A percentile compares a stretch with the other conserved stretches of the same genome.
Evolutionary conservation across 148 eudicot genomes (phyloP).

Genomic region (Nyssa sinensis): DNA sequence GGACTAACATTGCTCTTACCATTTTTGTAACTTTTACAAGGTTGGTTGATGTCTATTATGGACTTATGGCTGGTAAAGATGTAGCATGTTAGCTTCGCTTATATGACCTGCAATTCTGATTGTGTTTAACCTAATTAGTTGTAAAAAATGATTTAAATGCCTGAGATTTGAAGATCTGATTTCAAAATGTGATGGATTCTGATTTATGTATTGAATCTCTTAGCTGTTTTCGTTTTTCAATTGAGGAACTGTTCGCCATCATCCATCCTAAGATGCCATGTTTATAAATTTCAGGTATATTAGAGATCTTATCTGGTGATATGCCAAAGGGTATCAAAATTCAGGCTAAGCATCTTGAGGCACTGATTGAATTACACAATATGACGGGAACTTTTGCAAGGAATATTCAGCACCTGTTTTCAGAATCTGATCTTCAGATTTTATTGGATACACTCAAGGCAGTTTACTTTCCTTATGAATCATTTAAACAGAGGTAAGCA

Average conservation of each 20-base stretch:
- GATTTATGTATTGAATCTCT: neutral
- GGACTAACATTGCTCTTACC: neutral
- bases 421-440: constrained; percentile 63
- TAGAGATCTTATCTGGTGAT: constrained; percentile 82
- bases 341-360: constrained; percentile 82
- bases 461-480: constrained; percentile 76
- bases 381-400: constrained; percentile 82
- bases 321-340: constrained; percentile 76
- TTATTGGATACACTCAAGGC: constrained; percentile 79
- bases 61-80: neutral
- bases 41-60: neutral
- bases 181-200: neutral
- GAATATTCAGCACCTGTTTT: constrained; percentile 86
- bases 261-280: neutral
- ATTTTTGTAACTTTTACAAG: neutral
- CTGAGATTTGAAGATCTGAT: neutral
- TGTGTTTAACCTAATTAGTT: neutral
- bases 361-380: constrained; percentile 81
- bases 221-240: constrained; percentile 4
- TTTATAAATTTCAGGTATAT: constrained; percentile 51
- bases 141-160: neutral
- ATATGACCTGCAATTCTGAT: neutral
- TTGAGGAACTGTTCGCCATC: neutral
- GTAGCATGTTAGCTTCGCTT: too few species aligned
- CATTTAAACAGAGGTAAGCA: constrained; percentile 73